Base-by-base conservation (phyloP, 2,329 filamentous ascomycete species). In the Fusarium xyrophilum region DNA sequence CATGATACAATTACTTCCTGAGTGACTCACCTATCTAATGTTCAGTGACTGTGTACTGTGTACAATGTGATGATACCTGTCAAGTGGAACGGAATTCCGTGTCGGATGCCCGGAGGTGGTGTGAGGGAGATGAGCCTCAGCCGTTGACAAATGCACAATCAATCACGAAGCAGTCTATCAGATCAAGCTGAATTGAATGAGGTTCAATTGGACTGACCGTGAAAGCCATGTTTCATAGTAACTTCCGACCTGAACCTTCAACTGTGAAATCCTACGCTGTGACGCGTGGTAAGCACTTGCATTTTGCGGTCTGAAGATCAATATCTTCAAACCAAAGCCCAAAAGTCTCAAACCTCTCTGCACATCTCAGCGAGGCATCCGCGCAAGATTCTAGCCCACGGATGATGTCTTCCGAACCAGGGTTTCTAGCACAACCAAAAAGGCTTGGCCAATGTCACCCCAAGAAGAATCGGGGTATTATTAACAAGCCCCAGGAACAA, bases 381-480 rank as follows among this genome's bases (percentile, higher is more conserved):
- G 28, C 43, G 40, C 54, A 54, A 15, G 15, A 8, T 28, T 30
- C 27, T 35, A n/a, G 46, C 36, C 42, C 51, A 44, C 42, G 19
- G 19, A 67, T 53, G 63, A 67, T 67, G 59, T 64, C 42, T 51
- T 65, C 47, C 6, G 30, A 59, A 28, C 59, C 47, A 56, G 52
- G 47, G 17, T 40, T 13, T 28, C 30, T 32, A 33, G 52, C 39
- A 35, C 44, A 44, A 19, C 38, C 35, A 30, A 42, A 59, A 43
- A 27, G 35, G 30, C 62, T 65, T 68, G 56, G 56, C 43, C 51
- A 48, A 67, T 61, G 60, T 61, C 60, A 50, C 56, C 11, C 6
- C 33, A 25, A 19, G 32, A 35, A 35, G 32, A 35, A 35, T 35
- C 32, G 32, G 32, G 32, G 15, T 6, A 38, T 25, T 12, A 54